Evolutionary conservation across 805 yeast genomes (phyloP).

Genomic region (Wickerhamomyces ciferrii): DNA sequence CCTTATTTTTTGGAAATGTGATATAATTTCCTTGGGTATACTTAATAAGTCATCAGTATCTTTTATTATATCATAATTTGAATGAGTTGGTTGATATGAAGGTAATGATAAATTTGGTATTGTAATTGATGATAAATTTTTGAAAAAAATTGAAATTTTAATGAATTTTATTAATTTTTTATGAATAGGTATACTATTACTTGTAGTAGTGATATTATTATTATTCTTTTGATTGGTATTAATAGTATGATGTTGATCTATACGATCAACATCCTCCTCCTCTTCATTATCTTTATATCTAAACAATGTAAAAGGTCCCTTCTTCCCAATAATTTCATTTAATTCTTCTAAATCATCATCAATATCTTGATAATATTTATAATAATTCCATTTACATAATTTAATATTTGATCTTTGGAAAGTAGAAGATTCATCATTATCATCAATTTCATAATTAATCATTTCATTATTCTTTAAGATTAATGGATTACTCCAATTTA

Average conservation of each 20-base stretch:
- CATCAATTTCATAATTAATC: slow-evolving; percentile 10
- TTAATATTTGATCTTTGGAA: slow-evolving; percentile 66
- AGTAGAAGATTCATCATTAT: slow-evolving; percentile 33
- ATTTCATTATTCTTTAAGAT: slow-evolving; percentile 36
- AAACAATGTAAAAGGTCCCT: slow-evolving; percentile 1
- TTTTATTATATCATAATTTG: no score
- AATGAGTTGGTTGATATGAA: background rate
- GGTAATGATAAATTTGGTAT: background rate
- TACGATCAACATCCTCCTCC: no score
- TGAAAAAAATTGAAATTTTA: background rate
- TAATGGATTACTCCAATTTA: slow-evolving; percentile 63
- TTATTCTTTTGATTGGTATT: background rate
- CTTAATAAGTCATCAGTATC: no score
- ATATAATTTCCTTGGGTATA: no score
- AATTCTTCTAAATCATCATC: slow-evolving; percentile 57
- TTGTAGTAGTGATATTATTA: background rate
- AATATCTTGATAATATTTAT: slow-evolving; percentile 62
- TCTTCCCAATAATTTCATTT: slow-evolving; percentile 8
- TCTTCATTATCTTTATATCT: background rate
- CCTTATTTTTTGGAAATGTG: background rate
- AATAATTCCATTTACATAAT: slow-evolving; percentile 28
- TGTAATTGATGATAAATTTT: background rate
- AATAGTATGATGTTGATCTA: no score
- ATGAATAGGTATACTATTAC: background rate
- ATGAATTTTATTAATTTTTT: no score